Conservation (phyloP, 2,329 filamentous ascomycete genomes). For the Aspergillus hiratsukae region DNA sequence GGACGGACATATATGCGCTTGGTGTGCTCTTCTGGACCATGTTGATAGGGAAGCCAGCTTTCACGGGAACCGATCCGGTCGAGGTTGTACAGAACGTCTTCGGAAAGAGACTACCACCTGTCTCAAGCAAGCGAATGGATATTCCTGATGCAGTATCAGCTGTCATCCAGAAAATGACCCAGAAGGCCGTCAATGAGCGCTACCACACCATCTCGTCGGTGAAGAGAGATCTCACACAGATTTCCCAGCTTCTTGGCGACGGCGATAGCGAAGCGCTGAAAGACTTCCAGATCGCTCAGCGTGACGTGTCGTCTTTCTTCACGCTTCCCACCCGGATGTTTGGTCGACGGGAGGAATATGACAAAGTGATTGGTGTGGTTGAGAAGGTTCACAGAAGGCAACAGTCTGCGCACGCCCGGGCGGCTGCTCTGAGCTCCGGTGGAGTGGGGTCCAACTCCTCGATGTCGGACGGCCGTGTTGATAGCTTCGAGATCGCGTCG, state of each 20-base stretch:
- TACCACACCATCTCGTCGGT: slow-evolving; percentile 87
- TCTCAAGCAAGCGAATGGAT: slow-evolving; percentile 73
- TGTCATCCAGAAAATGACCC: slow-evolving; percentile 88
- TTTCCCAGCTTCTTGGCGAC: slow-evolving; percentile 69
- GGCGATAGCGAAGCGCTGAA: slow-evolving; percentile 68
- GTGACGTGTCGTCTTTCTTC: slow-evolving; percentile 89
- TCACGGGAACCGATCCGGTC: slow-evolving; percentile 72
- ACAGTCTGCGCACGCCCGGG: slow-evolving; percentile 30
- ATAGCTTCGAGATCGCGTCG: slow-evolving; percentile 48
- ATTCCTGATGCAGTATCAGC: slow-evolving; percentile 76
- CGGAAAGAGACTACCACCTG: slow-evolving; percentile 69
- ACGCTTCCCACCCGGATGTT: slow-evolving; percentile 78
- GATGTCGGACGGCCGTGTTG: slow-evolving; percentile 47
- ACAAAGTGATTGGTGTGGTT: slow-evolving; percentile 67
- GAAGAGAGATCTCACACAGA: slow-evolving; percentile 70
- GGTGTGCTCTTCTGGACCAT: slow-evolving; percentile 87
- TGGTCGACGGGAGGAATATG: slow-evolving; percentile 68
- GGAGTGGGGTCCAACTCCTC: slow-evolving; percentile 52
- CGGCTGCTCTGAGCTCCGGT: slow-evolving; percentile 31
- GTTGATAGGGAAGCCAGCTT: slow-evolving; percentile 73
- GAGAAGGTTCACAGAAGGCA: slow-evolving; percentile 70
- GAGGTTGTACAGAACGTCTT: slow-evolving; percentile 91
- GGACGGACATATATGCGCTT: slow-evolving; percentile 90
- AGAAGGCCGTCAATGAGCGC: slow-evolving; percentile 79
- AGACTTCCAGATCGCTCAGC: slow-evolving; percentile 71